Base-by-base conservation (phyloP, 768 basidiomycete genomes). In the Clitopilus hobsonii region DNA sequence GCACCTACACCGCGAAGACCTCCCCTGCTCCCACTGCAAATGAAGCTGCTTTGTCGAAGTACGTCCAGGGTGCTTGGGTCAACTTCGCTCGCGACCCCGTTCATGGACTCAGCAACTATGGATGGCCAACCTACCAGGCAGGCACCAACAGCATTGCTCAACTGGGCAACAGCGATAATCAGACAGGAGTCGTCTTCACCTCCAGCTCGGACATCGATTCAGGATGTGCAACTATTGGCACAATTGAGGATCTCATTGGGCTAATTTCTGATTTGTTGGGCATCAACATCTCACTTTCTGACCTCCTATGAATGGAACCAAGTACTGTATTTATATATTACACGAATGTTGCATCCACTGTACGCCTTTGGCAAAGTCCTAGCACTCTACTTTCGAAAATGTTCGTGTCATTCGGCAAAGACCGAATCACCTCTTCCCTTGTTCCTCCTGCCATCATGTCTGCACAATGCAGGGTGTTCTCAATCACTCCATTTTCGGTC, bases 1-100 rank as follows among this genome's bases (percentile, higher is more conserved):
- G 67, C 1, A 70, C 71, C 1, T 69, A 66, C 54, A 66, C 63
- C 51, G 50, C 54, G 25, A 67, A 65, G 30, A 63, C 65, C 11
- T 49, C 60, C 22, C 30, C 59, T 6, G 48, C 65, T 16, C 59
- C 68, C 6, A 69, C 70, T 1, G 27, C 61, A 1, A 49, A 26
- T 5, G 69, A 72, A 53, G 63, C 70, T 6, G 64, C 62, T 0
- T 63, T 74, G 6, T 75, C 72, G 2, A 60, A 57, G 45, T 68
- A 65, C 55, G 58, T 72, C 1, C 72, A 73, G 57, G 57, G 60
- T 8, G 71, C 69, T 1, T 75, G 74, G 73, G 70, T 72, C 2
- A 62, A 66, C 5, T 75, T 75, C 53, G 73, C 72, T 20, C 63
- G 67, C 20, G 65, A 73, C 56, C 74, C 74, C 3, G 24, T 45